Percentiles rank a stretch among this genome's conserved stretches.
Conservation (phyloP, 2,329 filamentous ascomycete species). For the Colletotrichum sp. region DNA sequence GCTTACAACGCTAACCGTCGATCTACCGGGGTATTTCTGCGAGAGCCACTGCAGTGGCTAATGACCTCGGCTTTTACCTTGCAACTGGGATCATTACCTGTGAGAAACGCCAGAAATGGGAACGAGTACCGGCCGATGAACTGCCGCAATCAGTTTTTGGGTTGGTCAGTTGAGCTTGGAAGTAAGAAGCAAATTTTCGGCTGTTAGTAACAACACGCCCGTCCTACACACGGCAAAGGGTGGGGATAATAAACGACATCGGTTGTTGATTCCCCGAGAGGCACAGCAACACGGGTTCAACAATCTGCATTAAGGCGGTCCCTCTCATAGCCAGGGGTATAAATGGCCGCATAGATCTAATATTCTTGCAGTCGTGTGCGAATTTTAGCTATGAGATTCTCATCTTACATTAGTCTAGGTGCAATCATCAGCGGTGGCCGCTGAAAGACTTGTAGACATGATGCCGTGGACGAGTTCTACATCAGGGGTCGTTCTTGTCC, state of each 20-base stretch:
- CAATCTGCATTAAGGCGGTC: background rate
- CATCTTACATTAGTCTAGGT: background rate
- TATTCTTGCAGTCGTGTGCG: background rate
- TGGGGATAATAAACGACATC: background rate
- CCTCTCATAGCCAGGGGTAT: background rate
- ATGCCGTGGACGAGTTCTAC: background rate
- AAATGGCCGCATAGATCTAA: background rate
- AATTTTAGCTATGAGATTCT: fast-evolving
- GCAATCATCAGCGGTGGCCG: background rate
- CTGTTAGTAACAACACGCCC: fast-evolving
- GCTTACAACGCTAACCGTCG: background rate
- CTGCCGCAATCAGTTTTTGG: fast-evolving
- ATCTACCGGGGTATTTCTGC: background rate
- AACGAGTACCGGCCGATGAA: background rate
- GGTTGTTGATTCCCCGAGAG: background rate
- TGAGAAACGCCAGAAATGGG: background rate
- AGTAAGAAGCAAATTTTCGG: background rate
- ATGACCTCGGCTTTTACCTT: background rate
- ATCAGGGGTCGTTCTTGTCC: background rate
- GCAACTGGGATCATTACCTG: background rate
- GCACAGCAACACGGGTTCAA: fast-evolving
- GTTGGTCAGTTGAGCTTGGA: background rate
- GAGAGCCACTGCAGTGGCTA: background rate
- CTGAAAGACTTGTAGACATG: background rate
- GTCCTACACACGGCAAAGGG: fast-evolving